Base-by-base conservation (phyloP, 2,329 filamentous ascomycete genomes). In the Cyphellophora attinorum region DNA sequence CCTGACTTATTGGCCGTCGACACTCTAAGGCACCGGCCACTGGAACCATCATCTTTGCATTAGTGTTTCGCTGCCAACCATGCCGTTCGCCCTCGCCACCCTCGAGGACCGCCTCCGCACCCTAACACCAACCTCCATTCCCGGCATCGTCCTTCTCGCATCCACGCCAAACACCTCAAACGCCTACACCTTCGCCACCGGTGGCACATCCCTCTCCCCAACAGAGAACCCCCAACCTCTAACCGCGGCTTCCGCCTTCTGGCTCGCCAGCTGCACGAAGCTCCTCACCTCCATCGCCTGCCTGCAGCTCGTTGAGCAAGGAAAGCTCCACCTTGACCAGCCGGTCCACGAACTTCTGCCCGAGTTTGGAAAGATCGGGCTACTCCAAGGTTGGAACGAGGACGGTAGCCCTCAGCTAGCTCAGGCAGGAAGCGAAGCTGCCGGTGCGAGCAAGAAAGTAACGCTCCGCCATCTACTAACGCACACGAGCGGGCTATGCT, bases 271-370 rank as follows among this genome's bases (percentile, higher is more conserved):
- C 5, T 41, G 41, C 29, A 65, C 60, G 10, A 66, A 66, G 35
- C 51, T 77, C 3, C 41, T 73, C 34, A 63, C 71, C 2, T 61
- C 63, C 2, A 62, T 77, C 33, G 65, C 70, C 2, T 62, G 62
- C 1, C 47, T 77, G n/a, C 68, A 74, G 38, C 64, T 67, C 29
- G 68, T 76, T 2, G 71, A 76, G 21, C 5, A 19, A n/a, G 58
- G 65, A 5, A 69, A 68, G 0, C 50, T 66, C 0, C 49, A 48
- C 2, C 54, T 76, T 0, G 59, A 64, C 6, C 62, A 60, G 3
- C 64, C 73, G 34, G 45, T 75, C 0, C 55, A 59, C 0, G 23
- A 45, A 0, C 31, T 70, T 3, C 53, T 67, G 2, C 72, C 71
- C 0, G 68, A 70, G 19, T 56, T 77, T 0, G 58, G 58, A 0